Conservation (phyloP, 2,329 filamentous ascomycete species). For the Fusarium dlaminii region DNA sequence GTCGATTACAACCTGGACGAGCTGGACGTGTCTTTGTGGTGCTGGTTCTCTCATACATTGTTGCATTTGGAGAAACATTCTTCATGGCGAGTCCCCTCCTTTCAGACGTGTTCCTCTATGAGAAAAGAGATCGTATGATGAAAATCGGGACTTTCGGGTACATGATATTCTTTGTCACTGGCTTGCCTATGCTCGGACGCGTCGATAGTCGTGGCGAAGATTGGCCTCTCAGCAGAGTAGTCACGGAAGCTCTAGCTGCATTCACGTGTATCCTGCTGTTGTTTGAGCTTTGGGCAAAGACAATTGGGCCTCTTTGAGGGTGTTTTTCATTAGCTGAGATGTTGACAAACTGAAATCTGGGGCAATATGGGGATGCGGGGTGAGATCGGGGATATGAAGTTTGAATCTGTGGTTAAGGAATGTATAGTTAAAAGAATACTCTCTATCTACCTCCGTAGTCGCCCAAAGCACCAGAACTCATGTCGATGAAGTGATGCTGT, state of each 20-base stretch:
- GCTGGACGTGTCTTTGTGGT: neutral
- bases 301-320: neutral
- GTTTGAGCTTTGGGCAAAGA: slow-evolving; percentile 8
- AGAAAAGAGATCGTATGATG: slow-evolving; percentile 6
- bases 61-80: neutral
- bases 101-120: neutral
- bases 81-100: slow-evolving; percentile 4
- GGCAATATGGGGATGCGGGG: neutral
- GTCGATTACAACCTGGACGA: neutral
- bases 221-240: neutral
- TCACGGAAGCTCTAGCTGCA: neutral
- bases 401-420: too few relatives aligned
- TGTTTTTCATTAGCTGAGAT: neutral
- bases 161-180: neutral
- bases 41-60: neutral
- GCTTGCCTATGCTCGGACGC: neutral
- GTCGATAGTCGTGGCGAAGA: neutral
- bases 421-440: too few relatives aligned
- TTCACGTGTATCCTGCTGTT: neutral
- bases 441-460: too few relatives aligned
- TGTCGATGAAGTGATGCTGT: neutral
- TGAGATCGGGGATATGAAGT: neutral
- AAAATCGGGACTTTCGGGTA: slow-evolving; percentile 2
- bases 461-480: neutral
- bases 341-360: neutral